Conservation (phyloP, 352 stramenopile species). For the Globisporangium abappressorium region DNA sequence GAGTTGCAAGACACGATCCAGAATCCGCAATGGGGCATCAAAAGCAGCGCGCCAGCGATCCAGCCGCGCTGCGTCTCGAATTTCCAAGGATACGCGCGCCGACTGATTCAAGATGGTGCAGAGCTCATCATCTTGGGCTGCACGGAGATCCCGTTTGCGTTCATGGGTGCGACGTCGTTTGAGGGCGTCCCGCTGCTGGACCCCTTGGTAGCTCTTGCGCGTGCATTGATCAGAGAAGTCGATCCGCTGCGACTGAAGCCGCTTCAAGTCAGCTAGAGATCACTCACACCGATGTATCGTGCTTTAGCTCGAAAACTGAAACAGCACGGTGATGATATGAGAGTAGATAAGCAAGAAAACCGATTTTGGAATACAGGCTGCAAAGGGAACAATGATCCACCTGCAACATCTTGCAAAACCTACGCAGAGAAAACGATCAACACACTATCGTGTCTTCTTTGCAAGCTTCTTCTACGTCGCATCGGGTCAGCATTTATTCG, state of each 20-base stretch:
- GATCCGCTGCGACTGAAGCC: constrained; percentile 38
- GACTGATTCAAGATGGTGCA: constrained; percentile 30
- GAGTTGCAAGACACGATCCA: constrained; percentile 52
- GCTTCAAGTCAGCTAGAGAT: constrained; percentile 13
- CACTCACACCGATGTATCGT: not conserved
- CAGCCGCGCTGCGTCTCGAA: constrained; percentile 36
- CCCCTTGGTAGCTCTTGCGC: constrained; percentile 41
- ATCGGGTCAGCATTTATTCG: constrained; percentile 17
- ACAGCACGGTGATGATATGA: not conserved
- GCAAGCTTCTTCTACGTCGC: not conserved
- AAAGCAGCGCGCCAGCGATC: constrained; percentile 39
- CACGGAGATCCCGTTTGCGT: constrained; percentile 53
- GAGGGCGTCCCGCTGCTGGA: constrained; percentile 41
- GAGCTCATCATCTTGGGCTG: constrained; percentile 46
- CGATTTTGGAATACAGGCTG: not conserved
- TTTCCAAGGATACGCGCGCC: constrained; percentile 36
- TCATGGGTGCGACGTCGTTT: constrained; percentile 23
- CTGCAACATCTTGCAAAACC: not conserved
- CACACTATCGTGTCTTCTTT: not conserved
- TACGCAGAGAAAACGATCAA: not conserved
- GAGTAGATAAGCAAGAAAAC: not conserved
- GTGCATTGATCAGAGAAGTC: constrained; percentile 47
- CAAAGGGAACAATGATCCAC: not conserved
- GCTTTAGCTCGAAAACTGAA: not conserved
- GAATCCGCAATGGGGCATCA: constrained; percentile 53